Evolutionary conservation across 352 stramenopile genomes (phyloP), one percentile per base, ranked within the genome.

Genomic region (Globisporangium mamillatum): DNA sequence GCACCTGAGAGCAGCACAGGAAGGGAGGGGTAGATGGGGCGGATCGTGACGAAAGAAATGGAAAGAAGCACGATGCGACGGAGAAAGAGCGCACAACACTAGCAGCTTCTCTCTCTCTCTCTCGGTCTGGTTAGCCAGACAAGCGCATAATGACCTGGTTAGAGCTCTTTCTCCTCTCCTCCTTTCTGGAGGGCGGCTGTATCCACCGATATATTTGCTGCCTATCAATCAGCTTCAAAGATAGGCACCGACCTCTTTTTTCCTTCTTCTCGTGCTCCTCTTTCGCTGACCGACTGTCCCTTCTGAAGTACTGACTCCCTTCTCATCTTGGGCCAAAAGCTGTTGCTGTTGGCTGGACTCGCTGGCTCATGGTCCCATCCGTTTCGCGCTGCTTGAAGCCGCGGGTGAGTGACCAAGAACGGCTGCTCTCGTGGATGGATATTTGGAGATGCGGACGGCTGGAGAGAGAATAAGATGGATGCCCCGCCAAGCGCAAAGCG

Each of bases 271-370:
- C 12, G 12, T 18, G 38, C 38, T 46, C 38, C 38, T 46, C 38
- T 14, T 44, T 16, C 14, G 4, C 14, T 46, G 38, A 22, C 56
- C 57, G 46, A 12, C 56, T 65, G 60, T 25, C 60, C 10, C 44
- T 66, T 66, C 60, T 66, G 60, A 58, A 54, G 59, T 5, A 27
- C 60, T 66, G 60, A 66, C 60, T 66, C 24, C 18, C 41, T 56
- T 18, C 20, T 48, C 34, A 44, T 46, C 55, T 65, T 25, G 22
- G 58, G 20, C 29, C 29, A 32, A 32, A 32, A 32, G 29, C 8
- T 34, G 16, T 46, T 18, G 38, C 14, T 46, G 29, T 63, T 53
- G 24, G 32, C 53, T n/a, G 8, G 53, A 14, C 41, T 9, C 16
- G 16, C 16, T 9, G 41, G 16, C 6, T 18, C 16, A 50, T 50